phyloP scores from a whole-genome alignment of 208 protist genomes.

The Naegleria fowleri region DNA sequence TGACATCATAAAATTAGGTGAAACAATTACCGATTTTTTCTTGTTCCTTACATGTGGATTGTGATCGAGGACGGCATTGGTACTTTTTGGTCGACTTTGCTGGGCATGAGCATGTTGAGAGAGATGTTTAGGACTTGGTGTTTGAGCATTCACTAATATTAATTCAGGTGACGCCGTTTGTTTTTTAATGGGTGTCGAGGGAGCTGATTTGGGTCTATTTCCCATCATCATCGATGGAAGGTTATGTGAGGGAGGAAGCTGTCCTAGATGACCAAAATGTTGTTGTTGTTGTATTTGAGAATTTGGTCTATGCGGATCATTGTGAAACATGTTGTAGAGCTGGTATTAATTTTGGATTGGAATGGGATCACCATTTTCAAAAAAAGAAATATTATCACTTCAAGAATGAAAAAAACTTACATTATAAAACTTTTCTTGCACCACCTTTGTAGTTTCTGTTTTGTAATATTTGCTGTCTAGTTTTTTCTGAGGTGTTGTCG shows the following conservation, averaged over 20 bases:
- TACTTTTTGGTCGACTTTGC: background rate
- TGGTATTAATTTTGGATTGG: too few species aligned
- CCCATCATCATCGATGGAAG: background rate
- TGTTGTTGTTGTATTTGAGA: background rate
- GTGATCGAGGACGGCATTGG: background rate
- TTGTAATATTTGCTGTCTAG: background rate
- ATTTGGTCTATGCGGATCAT: too few species aligned
- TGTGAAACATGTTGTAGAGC: background rate
- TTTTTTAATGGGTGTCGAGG: background rate
- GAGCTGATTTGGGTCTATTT: constrained; percentile 14
- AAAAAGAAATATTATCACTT: too few species aligned
- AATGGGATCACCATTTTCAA: too few species aligned
- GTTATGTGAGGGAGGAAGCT: background rate
- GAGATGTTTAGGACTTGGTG: background rate
- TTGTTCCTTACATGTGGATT: background rate
- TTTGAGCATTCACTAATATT: background rate
- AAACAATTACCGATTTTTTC: too few species aligned
- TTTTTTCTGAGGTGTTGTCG: background rate
- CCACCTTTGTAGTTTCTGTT: background rate
- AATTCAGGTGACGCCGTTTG: background rate
- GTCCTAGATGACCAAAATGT: too few species aligned
- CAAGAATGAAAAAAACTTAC: too few species aligned
- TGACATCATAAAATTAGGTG: too few species aligned
- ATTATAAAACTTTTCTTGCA: background rate
- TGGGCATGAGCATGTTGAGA: background rate